phyloP scores from a whole-genome alignment of 208 protist genomes.

The Herpetomonas samuelpessoai region DNA sequence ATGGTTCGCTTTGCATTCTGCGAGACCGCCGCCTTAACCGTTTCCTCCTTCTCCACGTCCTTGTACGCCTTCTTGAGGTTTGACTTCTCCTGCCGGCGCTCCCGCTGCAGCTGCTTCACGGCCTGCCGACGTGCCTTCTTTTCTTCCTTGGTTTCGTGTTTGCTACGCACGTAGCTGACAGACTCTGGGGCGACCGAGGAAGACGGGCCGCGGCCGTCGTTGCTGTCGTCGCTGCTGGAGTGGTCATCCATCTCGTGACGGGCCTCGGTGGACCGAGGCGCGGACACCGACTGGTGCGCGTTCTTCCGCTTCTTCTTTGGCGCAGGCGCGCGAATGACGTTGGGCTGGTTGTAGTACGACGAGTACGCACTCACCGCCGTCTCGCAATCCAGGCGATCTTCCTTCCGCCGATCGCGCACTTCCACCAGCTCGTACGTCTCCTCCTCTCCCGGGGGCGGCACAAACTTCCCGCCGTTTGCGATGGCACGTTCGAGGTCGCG shows the following conservation, averaged over 20 bases:
- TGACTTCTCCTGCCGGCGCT: constrained; percentile 75
- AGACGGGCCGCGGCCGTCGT: neutral
- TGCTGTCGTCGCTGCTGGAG: constrained; percentile 5
- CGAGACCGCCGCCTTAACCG: constrained; percentile 34
- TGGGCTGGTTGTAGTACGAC: constrained; percentile 89
- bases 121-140: constrained; percentile 75
- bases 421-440: constrained; percentile 46
- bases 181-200: neutral
- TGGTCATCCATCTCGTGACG: constrained; percentile 14
- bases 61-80: constrained; percentile 78
- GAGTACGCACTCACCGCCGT: constrained; percentile 74
- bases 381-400: constrained; percentile 75
- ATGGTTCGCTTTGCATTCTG: constrained; percentile 46
- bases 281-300: neutral
- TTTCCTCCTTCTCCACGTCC: constrained; percentile 60
- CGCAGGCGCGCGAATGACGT: constrained; percentile 64
- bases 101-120: constrained; percentile 73
- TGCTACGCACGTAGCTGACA: constrained; percentile 28
- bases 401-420: constrained; percentile 21
- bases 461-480: too few species aligned
- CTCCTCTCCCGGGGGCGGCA: constrained; percentile 22
- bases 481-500: too few species aligned
- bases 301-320: constrained; percentile 9
- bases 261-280: constrained; percentile 10
- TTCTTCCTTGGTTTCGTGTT: constrained; percentile 84